Base-by-base conservation (phyloP, 176 grass and related monocot genomes). In the Lolium perenne region DNA sequence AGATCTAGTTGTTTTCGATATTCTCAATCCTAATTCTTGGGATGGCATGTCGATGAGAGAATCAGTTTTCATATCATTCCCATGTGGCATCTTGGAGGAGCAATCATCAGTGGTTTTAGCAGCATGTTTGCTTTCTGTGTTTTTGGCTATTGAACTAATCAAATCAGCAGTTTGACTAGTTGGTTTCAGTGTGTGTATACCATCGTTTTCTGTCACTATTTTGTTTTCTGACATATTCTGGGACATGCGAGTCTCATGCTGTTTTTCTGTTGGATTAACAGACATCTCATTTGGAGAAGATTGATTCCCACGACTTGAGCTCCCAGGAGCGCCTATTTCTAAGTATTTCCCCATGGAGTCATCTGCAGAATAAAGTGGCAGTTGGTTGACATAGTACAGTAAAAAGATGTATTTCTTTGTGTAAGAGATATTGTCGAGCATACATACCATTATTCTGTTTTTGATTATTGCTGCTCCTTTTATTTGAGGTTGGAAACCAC, bases 291-390 rank as follows among this genome's bases (percentile, higher is more conserved):
- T 82, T 41, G 55, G 89, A 76, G 75, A 80, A 76, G 80, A 87
- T 84, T 87, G 85, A 80, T 95, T 85, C 12, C 78, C 81, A 26
- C 32, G 64, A 79, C 89, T 87, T 73, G 84, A 83, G 79, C 83
- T 94, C 45, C 88, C 78, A 73, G 88, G 86, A 84, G 91, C 84
- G 47, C 93, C 91, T 82, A 95, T 98, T 92, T 92, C 92, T 83
- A 98, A 91, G 84, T 92, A 91, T 65, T 90, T 92, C 20, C 90
- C 90, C 93, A 94, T 91, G 78, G 86, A 89, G 17, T 95, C 93
- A 81, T 98, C 96, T 98, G 71, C 41, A 84, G 35, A 83, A 90
- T 23, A n/a, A 20, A 62, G 29, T 41, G 49, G 50, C 66, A 78
- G 57, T 76, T 51, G 15, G 50, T 84, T 67, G 58, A 91, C n/a